Percentiles rank a stretch among this genome's conserved stretches.
Evolutionary conservation across 495 filamentous ascomycete species (phyloP).

Genomic region (Lasiosphaeria ovina): DNA sequence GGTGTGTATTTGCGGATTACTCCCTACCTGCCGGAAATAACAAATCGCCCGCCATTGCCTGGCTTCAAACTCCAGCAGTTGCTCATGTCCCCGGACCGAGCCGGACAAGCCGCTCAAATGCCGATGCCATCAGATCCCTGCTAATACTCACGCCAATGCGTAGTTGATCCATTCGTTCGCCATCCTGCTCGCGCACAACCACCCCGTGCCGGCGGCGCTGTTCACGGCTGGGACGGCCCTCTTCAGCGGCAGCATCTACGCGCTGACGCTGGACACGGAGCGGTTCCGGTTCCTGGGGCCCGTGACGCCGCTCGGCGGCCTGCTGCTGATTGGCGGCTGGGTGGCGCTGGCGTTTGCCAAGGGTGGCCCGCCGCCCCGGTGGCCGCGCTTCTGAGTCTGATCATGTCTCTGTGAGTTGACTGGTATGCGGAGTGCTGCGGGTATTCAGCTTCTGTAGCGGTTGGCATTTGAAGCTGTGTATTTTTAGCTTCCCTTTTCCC

Average conservation of each 20-base stretch:
- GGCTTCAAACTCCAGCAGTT: no score
- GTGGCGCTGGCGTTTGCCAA: conserved; percentile 31
- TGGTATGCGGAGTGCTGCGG: background rate
- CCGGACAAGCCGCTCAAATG: background rate
- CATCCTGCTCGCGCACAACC: conserved; percentile 47
- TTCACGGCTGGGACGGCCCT: conserved; percentile 52
- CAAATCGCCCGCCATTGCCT: no score
- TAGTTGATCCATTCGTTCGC: conserved; percentile 59
- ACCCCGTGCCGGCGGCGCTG: conserved; percentile 37
- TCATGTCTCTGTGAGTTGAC: background rate
- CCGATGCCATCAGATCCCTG: background rate
- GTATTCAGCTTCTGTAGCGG: no score
- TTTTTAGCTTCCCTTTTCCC: no score
- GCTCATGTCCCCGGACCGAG: no score
- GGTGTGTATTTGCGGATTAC: conserved; percentile 28
- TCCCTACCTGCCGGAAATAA: background rate
- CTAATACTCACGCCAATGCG: no score
- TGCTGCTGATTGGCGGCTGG: conserved; percentile 59
- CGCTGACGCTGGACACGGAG: conserved; percentile 55
- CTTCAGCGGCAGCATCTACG: conserved; percentile 62
- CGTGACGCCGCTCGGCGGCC: conserved; percentile 58
- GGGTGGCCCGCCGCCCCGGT: conserved; percentile 9
- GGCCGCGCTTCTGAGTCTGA: conserved; percentile 13
- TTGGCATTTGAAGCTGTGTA: no score
- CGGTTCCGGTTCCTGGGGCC: conserved; percentile 55